Percentiles rank a stretch among this genome's conserved stretches.
These are phyloP conservation scores for Pharus latifolius DNA, from an alignment of 176 grass and related monocot genomes.

Conservation along the genomic window DNA sequence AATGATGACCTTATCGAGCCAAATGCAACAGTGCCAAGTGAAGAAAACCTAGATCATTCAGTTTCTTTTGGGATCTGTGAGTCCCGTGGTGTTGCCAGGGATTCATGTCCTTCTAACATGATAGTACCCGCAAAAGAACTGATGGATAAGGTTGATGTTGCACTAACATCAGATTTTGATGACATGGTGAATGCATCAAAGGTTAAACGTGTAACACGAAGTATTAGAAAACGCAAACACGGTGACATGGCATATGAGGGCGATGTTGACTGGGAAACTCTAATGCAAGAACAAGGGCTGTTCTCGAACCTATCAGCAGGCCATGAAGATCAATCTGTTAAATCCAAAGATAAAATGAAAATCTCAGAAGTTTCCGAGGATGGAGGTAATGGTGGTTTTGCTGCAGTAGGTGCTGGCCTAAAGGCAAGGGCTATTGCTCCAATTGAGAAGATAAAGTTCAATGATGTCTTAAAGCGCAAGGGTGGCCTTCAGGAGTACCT, in stretches of 20 bases:
- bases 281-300: conserved; percentile 69
- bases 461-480: conserved; percentile 79
- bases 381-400: conserved; percentile 29
- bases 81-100: conserved; percentile 19
- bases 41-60: conserved; percentile 14
- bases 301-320: conserved; percentile 45
- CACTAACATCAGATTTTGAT: conserved; percentile 17
- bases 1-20: conserved; percentile 25
- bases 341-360: conserved; percentile 48
- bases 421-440: conserved; percentile 58
- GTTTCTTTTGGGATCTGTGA: conserved; percentile 16
- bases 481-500: conserved; percentile 88
- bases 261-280: conserved; percentile 76
- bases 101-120: conserved; percentile 25
- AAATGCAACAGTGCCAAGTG: conserved; percentile 16
- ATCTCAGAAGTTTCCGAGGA: conserved; percentile 23
- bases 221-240: conserved; percentile 54
- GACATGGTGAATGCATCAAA: conserved; percentile 37
- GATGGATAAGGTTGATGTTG: conserved; percentile 23
- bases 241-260: conserved; percentile 96
- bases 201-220: conserved; percentile 34
- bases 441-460: conserved; percentile 97
- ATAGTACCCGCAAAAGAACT: conserved; percentile 26
- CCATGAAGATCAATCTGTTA: conserved; percentile 38
- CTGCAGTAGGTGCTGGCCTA: conserved; percentile 72